These are phyloP conservation scores for Musa troglodytarum DNA, from an alignment of 176 grass and related monocot species.

Conservation along the genomic window DNA sequence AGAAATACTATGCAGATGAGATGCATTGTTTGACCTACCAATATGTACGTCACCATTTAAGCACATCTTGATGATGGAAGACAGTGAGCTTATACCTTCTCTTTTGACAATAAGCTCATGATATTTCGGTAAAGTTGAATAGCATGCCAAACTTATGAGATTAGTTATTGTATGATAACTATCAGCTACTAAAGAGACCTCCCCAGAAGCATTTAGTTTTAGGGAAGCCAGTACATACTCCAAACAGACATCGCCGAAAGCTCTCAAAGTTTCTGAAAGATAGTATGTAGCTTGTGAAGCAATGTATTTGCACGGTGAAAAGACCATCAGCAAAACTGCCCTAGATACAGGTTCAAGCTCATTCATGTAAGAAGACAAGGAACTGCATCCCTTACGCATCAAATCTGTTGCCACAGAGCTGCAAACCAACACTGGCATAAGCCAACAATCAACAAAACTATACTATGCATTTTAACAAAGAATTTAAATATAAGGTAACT, in stretches of 20 bases:
- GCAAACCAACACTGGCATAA: not conserved
- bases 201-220: conserved; percentile 44
- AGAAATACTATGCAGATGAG: conserved; percentile 60
- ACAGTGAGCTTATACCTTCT: conserved; percentile 39
- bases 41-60: conserved; percentile 36
- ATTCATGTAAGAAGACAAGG: conserved; percentile 32
- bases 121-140: conserved; percentile 45
- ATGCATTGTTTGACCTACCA: conserved; percentile 38
- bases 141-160: conserved; percentile 54
- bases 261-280: conserved; percentile 34
- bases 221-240: conserved; percentile 38
- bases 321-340: conserved; percentile 78
- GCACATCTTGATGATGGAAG: conserved; percentile 45
- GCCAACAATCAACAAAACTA: not conserved
- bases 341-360: conserved; percentile 57
- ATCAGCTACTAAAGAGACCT: conserved; percentile 36
- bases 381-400: conserved; percentile 29
- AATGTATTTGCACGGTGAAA: conserved; percentile 64
- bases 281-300: conserved; percentile 42
- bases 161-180: conserved; percentile 42
- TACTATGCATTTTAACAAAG: not conserved
- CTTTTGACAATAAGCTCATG: conserved; percentile 37
- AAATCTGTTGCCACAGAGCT: conserved; percentile 37
- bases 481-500: not conserved
- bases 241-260: conserved; percentile 38